Evolutionary conservation across 2,329 filamentous ascomycete genomes (phyloP).

Genomic region (Dothideomycetes sp.): DNA sequence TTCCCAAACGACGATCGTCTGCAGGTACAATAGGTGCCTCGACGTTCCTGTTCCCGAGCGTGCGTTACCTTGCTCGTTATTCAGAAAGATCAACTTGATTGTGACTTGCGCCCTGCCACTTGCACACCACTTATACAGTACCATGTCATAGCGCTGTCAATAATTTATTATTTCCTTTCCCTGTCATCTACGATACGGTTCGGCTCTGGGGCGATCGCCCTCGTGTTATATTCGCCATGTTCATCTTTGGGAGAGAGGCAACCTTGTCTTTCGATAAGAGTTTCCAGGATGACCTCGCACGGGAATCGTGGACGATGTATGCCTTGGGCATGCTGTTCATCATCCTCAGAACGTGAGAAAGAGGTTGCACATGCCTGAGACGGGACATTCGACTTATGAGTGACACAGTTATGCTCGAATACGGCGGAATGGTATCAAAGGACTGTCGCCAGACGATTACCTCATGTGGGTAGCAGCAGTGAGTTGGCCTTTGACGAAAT

Average conservation of each 20-base stretch:
- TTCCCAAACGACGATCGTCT: no score
- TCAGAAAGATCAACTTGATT: no score
- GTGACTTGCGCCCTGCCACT: no score
- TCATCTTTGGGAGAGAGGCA: not conserved
- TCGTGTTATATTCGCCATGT: not conserved
- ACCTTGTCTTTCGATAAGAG: not conserved
- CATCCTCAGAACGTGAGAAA: conserved; percentile 10
- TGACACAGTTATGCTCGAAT: conserved; percentile 9
- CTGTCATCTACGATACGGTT: not conserved
- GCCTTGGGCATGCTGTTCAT: conserved; percentile 10
- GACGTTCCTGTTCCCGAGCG: no score
- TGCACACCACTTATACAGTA: no score
- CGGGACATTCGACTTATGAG: not conserved
- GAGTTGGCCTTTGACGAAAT: not conserved
- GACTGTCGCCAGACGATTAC: conserved; percentile 10
- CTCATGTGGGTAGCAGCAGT: not conserved
- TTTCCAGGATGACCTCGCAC: conserved; percentile 8
- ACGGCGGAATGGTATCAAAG: conserved; percentile 5
- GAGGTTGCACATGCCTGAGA: not conserved
- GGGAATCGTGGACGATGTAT: conserved; percentile 12
- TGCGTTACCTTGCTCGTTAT: no score
- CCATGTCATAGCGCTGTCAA: not conserved
- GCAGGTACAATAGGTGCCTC: no score
- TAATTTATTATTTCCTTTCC: not conserved
- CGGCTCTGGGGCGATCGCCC: no score